phyloP scores from a whole-genome alignment of 2,329 filamentous ascomycete genomes.

The Sphaerulina populicola region DNA sequence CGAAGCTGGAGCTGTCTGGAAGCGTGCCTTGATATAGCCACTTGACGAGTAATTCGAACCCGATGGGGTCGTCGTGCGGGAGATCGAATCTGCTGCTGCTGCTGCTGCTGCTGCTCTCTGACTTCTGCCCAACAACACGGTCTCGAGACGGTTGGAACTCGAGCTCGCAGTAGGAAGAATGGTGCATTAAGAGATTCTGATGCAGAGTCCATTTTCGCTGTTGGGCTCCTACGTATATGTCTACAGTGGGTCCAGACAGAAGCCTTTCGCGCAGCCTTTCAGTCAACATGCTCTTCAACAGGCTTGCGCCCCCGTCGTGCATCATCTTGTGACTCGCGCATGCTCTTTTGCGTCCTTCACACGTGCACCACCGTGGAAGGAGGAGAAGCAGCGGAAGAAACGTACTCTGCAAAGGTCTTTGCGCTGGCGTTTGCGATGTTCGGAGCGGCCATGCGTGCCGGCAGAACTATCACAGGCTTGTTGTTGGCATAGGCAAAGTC shows the following conservation, averaged over 20 bases:
- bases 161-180: slow-evolving; percentile 42
- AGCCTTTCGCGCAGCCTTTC: slow-evolving; percentile 44
- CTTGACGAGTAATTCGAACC: slow-evolving; percentile 49
- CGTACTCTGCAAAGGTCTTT: slow-evolving; percentile 47
- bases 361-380: neutral
- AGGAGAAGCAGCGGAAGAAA: slow-evolving; percentile 20
- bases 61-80: slow-evolving; percentile 43
- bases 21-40: slow-evolving; percentile 50
- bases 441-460: slow-evolving; percentile 38
- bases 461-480: slow-evolving; percentile 30
- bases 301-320: slow-evolving; percentile 9
- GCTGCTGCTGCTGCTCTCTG: slow-evolving; percentile 34
- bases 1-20: slow-evolving; percentile 42
- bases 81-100: slow-evolving; percentile 41
- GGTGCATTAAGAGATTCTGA: slow-evolving; percentile 46
- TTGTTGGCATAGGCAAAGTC: slow-evolving; percentile 41
- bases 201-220: slow-evolving; percentile 46
- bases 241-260: slow-evolving; percentile 45
- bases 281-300: slow-evolving; percentile 26
- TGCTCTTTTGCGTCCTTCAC: neutral
- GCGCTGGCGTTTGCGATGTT: slow-evolving; percentile 43
- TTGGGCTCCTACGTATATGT: slow-evolving; percentile 44
- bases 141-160: slow-evolving; percentile 30
- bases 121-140: slow-evolving; percentile 30
- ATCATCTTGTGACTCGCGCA: slow-evolving; percentile 8